A percentile compares a stretch with the other conserved stretches of the same genome.
These are phyloP conservation scores for Phlebopus sp. DNA, from an alignment of 1,284 basidiomycete species.

Conservation along the genomic window DNA sequence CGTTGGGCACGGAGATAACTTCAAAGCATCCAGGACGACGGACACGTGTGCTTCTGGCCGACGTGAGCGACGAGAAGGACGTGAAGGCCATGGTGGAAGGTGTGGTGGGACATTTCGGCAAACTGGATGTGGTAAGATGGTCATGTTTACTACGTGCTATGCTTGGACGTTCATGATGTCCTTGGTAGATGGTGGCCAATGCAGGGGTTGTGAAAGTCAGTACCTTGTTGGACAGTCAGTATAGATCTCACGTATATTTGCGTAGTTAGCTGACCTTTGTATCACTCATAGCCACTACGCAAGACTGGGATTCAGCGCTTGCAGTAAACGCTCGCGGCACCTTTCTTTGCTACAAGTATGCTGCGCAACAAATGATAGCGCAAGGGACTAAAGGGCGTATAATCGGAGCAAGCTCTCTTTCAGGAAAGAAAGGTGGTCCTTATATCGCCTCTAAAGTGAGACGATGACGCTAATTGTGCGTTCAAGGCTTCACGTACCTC, in stretches of 20 bases:
- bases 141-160: neutral
- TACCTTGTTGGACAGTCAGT: conserved; percentile 27
- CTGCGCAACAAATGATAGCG: conserved; percentile 36
- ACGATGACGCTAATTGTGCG: neutral
- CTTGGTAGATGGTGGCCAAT: conserved; percentile 37
- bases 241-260: conserved; percentile 7
- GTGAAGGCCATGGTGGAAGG: conserved; percentile 35
- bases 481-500: conserved; percentile 18
- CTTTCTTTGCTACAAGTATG: conserved; percentile 38
- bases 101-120: conserved; percentile 31
- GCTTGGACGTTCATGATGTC: neutral
- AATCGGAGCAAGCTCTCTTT: conserved; percentile 37
- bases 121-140: conserved; percentile 39
- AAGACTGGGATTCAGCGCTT: conserved; percentile 26
- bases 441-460: neutral
- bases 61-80: conserved; percentile 36
- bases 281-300: conserved; percentile 26
- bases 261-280: conserved; percentile 23
- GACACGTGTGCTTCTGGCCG: conserved; percentile 24
- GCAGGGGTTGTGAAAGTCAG: conserved; percentile 30
- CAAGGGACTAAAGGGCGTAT: conserved; percentile 39
- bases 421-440: conserved; percentile 31
- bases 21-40: conserved; percentile 19
- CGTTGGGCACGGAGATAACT: conserved; percentile 27
- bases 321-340: conserved; percentile 35